Base-by-base conservation (phyloP, 305 asterid genomes). In the Ajuga reptans region DNA sequence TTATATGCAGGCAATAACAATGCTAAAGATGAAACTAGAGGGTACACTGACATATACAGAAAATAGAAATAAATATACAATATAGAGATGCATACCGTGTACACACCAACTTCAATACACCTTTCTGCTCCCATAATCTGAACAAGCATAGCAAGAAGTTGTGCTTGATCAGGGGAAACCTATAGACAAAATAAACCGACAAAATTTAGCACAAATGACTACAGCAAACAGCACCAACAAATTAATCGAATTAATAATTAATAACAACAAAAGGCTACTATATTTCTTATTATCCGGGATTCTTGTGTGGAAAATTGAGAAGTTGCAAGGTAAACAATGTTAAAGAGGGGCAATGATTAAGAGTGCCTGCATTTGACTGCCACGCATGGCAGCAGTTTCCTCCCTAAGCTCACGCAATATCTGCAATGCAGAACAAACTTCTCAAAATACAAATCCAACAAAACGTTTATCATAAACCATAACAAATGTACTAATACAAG, bases 141-240 rank as follows among this genome's bases (percentile, higher is more conserved):
- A 34, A 87, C 89, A 24, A 92, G 92, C 96, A 92, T 85, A 36
- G 90, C 91, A 66, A 92, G 95, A 69, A 92, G 88, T 77, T 92
- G 98, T 4, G 95, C 97, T 80, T 92, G 96, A 84, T 92, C 98
- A 31, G 98, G 97, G 47, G 98, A 92, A 42, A 88, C 92, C 96
- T 89, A 66, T 45, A 34, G 34, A 49, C 68, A 69, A 41, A 41
- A 74, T 24, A 51, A 33, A 66, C 65, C 71, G 5, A 64, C 29
- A 67, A 61, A 18, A 11, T 11, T 65, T 10, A 65, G 66, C 61
- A 46, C 18, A 58, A 54, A 73, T 7, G 3, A 46, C 16, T 29
- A 41, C 11, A 15, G 17, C 11, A 56, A 18, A 55, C 57, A 58
- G 34, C 34, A 15, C n/a, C 14, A 66, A 56, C 1, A 12, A 66